Percentiles rank a stretch among this genome's conserved stretches.
Conservation (phyloP, 257 asterid genomes). For the Solanum commersonii region DNA sequence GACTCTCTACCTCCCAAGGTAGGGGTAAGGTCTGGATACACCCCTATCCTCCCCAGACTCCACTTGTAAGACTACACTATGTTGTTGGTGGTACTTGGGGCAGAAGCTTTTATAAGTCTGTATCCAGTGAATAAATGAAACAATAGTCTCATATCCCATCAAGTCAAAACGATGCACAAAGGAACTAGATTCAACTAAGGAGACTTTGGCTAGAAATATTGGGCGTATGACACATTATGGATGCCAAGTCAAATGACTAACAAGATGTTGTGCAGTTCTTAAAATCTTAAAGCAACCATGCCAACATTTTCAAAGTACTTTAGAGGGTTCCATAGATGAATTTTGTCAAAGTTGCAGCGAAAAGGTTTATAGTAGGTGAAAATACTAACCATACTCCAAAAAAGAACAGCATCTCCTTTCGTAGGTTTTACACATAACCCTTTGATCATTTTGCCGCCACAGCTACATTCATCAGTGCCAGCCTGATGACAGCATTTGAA, state of each 20-base stretch:
- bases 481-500: constrained; percentile 33
- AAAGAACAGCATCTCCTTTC: constrained; percentile 84
- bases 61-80: neutral
- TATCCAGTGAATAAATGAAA: neutral
- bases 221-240: neutral
- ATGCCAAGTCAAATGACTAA: neutral
- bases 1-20: neutral
- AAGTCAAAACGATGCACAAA: neutral
- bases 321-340: neutral
- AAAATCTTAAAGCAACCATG: neutral
- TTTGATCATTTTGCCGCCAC: constrained; percentile 65
- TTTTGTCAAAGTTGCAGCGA: neutral
- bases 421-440: constrained; percentile 71
- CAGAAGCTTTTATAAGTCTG: neutral
- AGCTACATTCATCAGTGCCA: constrained; percentile 64
- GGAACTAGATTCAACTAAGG: neutral
- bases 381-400: constrained; percentile 88
- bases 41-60: neutral
- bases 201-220: neutral
- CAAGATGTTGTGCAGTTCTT: neutral
- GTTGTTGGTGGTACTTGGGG: neutral
- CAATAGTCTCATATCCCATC: neutral
- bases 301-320: neutral
- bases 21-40: neutral
- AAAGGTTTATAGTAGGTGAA: neutral